These are phyloP conservation scores for Cadophora malorum DNA, from an alignment of 2,329 filamentous ascomycete genomes.

Conservation along the genomic window DNA sequence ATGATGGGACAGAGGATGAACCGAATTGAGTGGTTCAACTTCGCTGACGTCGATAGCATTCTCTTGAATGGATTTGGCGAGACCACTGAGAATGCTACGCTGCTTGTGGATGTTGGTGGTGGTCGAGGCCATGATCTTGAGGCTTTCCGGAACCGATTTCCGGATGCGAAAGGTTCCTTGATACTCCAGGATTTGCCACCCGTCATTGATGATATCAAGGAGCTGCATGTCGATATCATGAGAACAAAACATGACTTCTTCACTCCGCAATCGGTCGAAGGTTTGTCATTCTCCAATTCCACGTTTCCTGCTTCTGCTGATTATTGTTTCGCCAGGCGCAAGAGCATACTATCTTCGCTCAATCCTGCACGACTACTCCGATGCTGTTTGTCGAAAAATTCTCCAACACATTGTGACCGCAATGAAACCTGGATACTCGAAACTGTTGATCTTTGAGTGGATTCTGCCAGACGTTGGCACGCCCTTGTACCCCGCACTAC, in stretches of 20 bases:
- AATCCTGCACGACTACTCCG: neutral
- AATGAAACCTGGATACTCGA: constrained; percentile 39
- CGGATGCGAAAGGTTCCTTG: neutral
- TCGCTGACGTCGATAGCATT: constrained; percentile 23
- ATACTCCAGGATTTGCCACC: neutral
- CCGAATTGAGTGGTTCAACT: constrained; percentile 24
- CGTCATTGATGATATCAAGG: neutral
- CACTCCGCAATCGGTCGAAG: neutral
- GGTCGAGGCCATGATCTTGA: neutral
- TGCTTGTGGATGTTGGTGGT: neutral
- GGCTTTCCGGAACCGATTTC: neutral
- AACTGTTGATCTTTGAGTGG: constrained; percentile 33
- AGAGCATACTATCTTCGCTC: neutral
- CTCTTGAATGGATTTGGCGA: constrained; percentile 2
- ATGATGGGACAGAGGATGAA: constrained; percentile 29
- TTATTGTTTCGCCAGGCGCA: neutral
- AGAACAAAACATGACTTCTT: neutral
- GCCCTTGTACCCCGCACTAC: constrained; percentile 35
- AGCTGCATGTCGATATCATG: neutral
- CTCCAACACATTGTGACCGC: constrained; percentile 29
- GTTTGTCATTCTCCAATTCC: neutral
- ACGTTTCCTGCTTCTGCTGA: neutral
- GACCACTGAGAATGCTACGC: neutral
- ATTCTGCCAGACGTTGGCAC: constrained; percentile 29
- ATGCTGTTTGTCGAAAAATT: neutral